Evolutionary conservation across 768 basidiomycete genomes (phyloP).

Genomic region (Rhizopogon vesiculosus): DNA sequence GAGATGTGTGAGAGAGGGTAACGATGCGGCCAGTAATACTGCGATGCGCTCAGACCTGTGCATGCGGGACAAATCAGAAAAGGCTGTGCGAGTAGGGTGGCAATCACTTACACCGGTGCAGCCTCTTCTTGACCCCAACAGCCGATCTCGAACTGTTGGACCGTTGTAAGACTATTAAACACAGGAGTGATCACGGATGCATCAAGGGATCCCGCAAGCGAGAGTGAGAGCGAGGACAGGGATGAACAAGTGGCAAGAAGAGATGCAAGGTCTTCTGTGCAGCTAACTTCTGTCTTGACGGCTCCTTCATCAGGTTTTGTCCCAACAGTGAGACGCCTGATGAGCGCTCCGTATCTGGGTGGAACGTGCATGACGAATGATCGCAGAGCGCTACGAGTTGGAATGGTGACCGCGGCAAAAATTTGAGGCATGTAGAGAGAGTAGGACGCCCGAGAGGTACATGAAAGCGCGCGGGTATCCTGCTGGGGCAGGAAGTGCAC

Average conservation of each 20-base stretch:
- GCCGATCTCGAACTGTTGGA: slow-evolving; percentile 14
- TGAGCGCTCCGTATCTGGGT: slow-evolving; percentile 46
- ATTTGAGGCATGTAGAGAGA: slow-evolving; percentile 50
- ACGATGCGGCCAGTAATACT: slow-evolving; percentile 61
- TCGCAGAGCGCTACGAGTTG: slow-evolving; percentile 38
- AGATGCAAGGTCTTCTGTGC: slow-evolving; percentile 44
- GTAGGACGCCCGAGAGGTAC: slow-evolving; percentile 47
- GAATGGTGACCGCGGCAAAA: slow-evolving; percentile 55
- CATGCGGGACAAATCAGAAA: neutral
- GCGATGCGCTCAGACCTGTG: slow-evolving; percentile 52
- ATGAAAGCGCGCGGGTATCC: slow-evolving; percentile 45
- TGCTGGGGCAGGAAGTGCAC: slow-evolving; percentile 41
- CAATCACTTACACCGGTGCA: slow-evolving; percentile 31
- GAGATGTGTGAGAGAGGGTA: slow-evolving; percentile 51
- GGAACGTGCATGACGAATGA: slow-evolving; percentile 58
- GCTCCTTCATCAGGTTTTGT: slow-evolving; percentile 31
- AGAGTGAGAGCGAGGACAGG: slow-evolving; percentile 27
- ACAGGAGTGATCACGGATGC: slow-evolving; percentile 13
- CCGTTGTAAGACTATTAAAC: slow-evolving; percentile 14
- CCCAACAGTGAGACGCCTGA: slow-evolving; percentile 42
- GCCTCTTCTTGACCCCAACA: slow-evolving; percentile 29
- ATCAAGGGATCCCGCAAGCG: slow-evolving; percentile 22
- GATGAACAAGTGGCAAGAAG: slow-evolving; percentile 47
- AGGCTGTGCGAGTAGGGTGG: slow-evolving; percentile 3
- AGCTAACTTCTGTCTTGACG: slow-evolving; percentile 22